Evolutionary conservation across 345 rosid genomes (phyloP).

Genomic region (Abelmoschus esculentus): DNA sequence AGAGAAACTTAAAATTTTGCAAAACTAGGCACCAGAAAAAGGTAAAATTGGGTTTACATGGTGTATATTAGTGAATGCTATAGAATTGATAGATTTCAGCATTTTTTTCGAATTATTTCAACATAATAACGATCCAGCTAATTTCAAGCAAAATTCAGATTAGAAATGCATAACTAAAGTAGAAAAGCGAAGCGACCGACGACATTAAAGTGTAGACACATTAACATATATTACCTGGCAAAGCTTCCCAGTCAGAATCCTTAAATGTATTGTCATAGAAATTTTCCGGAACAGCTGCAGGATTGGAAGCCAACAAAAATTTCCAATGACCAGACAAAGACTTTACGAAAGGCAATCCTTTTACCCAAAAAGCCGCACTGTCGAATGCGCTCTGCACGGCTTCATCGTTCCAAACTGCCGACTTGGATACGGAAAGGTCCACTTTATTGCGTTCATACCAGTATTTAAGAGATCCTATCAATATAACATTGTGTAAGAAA

Average conservation of each 20-base stretch:
- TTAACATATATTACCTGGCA: constrained; percentile 50
- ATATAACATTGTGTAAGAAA: constrained; percentile 11
- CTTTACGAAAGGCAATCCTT: constrained; percentile 70
- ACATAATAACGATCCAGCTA: not conserved
- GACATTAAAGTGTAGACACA: not conserved
- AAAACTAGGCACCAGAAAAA: not conserved
- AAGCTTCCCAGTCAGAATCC: constrained; percentile 68
- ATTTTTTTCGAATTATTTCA: not conserved
- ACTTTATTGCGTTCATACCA: constrained; percentile 81
- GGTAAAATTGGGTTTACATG: not conserved
- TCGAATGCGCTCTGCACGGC: constrained; percentile 69
- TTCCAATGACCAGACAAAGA: constrained; percentile 91
- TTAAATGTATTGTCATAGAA: constrained; percentile 48
- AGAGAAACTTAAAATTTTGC: not conserved
- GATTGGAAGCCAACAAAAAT: constrained; percentile 65
- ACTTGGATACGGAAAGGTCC: constrained; percentile 47
- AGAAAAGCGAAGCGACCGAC: not conserved
- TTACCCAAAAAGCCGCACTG: constrained; percentile 70
- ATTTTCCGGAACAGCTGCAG: constrained; percentile 48
- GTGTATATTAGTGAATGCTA: not conserved
- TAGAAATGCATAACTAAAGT: not conserved
- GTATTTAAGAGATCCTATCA: constrained; percentile 64
- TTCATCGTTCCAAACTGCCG: constrained; percentile 90
- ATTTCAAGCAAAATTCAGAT: not conserved
- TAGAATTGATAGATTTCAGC: not conserved